Base-by-base conservation (phyloP, 176 grass and related monocot species). In the Carex parvula region DNA sequence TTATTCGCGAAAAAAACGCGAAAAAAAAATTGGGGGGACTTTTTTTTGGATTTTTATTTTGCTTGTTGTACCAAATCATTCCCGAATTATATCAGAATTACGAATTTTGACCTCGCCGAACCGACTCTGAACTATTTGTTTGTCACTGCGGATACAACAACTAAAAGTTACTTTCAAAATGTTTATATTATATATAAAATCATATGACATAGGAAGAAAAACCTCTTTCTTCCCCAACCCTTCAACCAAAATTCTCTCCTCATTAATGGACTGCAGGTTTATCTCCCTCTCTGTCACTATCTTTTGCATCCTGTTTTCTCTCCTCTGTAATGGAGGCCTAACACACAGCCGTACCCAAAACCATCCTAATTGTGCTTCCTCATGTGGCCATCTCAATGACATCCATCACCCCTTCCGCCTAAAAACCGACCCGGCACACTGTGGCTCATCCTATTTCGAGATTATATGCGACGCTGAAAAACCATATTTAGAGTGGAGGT, bases 361-460 rank as follows among this genome's bases (percentile, higher is more conserved):
- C 73, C 44, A 33, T 30, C 33, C 24, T 15, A 7, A 37, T 56
- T 86, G 35, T 89, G 6, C 29, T 74, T 85, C 83, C 53, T 63
- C 78, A n/a, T 89, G 87, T 21, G 78, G 83, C 17, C 78, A 83
- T 82, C 77, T 85, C 37, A 26, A 42, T 1, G 22, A 53, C 78
- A 66, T 89, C 22, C 30, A 1, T 2, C 1, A 57, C 0, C 87
- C 87, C 12, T 84, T 89, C 65, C 87, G 87, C n/a, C 35, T 81
- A 6, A 6, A 30, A 58, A 55, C 65, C 8, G 83, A 89, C 46
- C 83, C 78, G 46, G 10, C 66, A 3, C 2, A 60, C 46, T 85
- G 87, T n/a, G 87, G 87, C 14, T 64, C 14, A 4, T 21, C 12
- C 4, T 4, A 72, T 0, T 85, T 75, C 18, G 64, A 82, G 78